phyloP scores from a whole-genome alignment of 2,329 filamentous ascomycete genomes.

The Curvularia verruculosa region DNA sequence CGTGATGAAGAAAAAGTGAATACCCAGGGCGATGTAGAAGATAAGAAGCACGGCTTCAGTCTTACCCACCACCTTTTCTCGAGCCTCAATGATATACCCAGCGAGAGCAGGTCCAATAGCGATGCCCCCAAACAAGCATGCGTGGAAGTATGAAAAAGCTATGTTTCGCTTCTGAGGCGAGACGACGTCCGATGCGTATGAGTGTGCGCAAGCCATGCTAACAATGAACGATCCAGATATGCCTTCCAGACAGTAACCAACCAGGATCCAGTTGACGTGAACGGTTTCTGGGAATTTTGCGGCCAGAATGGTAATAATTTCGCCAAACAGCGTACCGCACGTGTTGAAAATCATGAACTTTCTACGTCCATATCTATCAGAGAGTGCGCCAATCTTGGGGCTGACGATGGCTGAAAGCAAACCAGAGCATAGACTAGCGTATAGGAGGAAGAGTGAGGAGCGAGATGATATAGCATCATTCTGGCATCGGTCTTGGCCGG shows the following conservation, averaged over 20 bases:
- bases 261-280: constrained; percentile 77
- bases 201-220: constrained; percentile 77
- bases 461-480: constrained; percentile 77
- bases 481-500: constrained; percentile 69
- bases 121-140: constrained; percentile 85
- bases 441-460: constrained; percentile 79
- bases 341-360: constrained; percentile 75
- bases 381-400: constrained; percentile 82
- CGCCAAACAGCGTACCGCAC: constrained; percentile 73
- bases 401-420: constrained; percentile 79
- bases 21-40: constrained; percentile 79
- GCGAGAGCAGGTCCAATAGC: constrained; percentile 84
- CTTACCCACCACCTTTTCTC: constrained; percentile 48
- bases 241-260: constrained; percentile 80
- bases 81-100: constrained; percentile 74
- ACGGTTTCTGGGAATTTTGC: constrained; percentile 75
- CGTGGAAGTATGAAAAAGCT: constrained; percentile 87
- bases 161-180: constrained; percentile 79
- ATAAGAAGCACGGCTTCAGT: constrained; percentile 78
- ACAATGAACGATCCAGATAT: constrained; percentile 87
- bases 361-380: constrained; percentile 84
- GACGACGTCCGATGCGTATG: constrained; percentile 90
- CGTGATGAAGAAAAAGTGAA: constrained; percentile 75
- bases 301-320: constrained; percentile 78
- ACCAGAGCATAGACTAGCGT: constrained; percentile 75